Conservation (phyloP, 2,329 filamentous ascomycete species). For the Paecilomyces sp. region DNA sequence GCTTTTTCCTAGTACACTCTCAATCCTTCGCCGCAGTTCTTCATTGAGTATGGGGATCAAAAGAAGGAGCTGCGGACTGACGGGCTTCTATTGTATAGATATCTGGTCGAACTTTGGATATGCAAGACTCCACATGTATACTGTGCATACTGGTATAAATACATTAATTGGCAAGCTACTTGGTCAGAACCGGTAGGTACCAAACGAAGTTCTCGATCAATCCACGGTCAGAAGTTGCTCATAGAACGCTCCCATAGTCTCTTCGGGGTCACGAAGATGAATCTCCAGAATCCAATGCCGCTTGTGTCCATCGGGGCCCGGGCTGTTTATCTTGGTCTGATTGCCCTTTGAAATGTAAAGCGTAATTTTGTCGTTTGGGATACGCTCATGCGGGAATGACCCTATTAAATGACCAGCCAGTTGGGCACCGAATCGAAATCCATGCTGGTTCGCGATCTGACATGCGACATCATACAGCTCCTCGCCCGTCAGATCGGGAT, state of each 20-base stretch:
- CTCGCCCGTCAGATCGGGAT: conserved; percentile 42
- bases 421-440: conserved; percentile 39
- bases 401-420: conserved; percentile 47
- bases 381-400: conserved; percentile 45
- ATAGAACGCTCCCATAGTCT: conserved; percentile 36
- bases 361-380: conserved; percentile 39
- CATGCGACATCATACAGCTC: conserved; percentile 41
- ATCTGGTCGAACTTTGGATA: no score
- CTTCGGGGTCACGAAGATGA: conserved; percentile 37
- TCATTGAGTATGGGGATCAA: no score
- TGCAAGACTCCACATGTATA: no score
- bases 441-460: conserved; percentile 28
- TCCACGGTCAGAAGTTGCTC: conserved; percentile 29
- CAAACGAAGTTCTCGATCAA: conserved; percentile 1
- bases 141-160: no score
- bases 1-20: background rate
- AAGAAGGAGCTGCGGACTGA: no score
- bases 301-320: conserved; percentile 35
- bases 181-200: background rate
- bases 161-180: no score
- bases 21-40: no score
- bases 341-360: conserved; percentile 43
- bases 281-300: conserved; percentile 48
- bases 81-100: no score
- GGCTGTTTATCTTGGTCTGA: conserved; percentile 30